Conservation (phyloP, 2,329 filamentous ascomycete genomes). For the Emergomyces orientalis region DNA sequence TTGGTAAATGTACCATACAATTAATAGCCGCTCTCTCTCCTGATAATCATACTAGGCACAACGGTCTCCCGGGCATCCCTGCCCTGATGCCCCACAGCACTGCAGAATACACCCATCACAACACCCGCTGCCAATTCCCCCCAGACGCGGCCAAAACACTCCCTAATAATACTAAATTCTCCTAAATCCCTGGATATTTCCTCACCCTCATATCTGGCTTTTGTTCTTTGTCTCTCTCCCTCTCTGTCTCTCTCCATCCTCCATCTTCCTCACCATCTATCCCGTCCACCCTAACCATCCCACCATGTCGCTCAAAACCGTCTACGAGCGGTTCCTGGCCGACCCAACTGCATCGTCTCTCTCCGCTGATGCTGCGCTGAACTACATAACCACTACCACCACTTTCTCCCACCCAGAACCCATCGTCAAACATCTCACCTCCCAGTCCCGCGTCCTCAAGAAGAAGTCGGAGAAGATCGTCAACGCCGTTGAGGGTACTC, state of each 20-base stretch:
- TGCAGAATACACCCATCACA: neutral
- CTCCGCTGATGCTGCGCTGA: constrained; percentile 57
- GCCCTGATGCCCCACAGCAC: neutral
- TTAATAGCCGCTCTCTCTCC: neutral
- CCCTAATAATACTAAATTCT: neutral
- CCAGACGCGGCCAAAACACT: neutral
- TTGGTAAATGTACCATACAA: too few species aligned
- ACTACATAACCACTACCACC: constrained; percentile 86
- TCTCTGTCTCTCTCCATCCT: constrained; percentile 11
- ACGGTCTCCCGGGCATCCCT: neutral
- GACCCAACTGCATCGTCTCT: constrained; percentile 56
- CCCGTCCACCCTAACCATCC: constrained; percentile 3
- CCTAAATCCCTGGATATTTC: neutral
- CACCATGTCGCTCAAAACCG: constrained; percentile 35
- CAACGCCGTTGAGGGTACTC: constrained; percentile 59
- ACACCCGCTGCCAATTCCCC: too few species aligned
- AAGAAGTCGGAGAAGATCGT: constrained; percentile 75
- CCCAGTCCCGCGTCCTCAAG: constrained; percentile 63
- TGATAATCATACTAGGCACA: too few species aligned
- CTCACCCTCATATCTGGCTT: neutral
- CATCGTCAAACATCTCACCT: constrained; percentile 72
- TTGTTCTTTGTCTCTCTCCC: neutral
- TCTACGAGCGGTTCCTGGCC: constrained; percentile 65
- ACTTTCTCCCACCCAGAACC: constrained; percentile 60
- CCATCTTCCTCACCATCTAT: constrained; percentile 11